These are phyloP conservation scores for Linnemannia schmuckeri DNA, from an alignment of 192 early-diverging fungal genomes.

Conservation along the genomic window DNA sequence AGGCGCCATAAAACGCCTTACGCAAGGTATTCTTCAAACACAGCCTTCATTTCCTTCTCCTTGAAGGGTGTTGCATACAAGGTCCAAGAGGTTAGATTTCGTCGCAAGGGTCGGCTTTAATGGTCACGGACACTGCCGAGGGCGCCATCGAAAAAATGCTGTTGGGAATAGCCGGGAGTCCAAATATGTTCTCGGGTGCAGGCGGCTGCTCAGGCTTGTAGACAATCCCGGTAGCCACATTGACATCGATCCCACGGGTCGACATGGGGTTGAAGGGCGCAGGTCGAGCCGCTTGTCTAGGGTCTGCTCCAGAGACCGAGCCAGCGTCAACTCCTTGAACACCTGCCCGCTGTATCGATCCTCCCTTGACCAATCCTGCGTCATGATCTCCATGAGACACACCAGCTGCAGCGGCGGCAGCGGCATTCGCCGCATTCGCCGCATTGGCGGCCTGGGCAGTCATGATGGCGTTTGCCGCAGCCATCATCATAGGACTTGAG, in stretches of 20 bases:
- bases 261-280: neutral
- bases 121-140: neutral
- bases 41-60: neutral
- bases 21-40: neutral
- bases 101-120: neutral
- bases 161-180: neutral
- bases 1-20: neutral
- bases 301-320: neutral
- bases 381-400: neutral
- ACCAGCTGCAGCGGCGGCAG: neutral
- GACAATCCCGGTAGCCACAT: neutral
- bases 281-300: conserved; percentile 7
- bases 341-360: neutral
- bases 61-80: neutral
- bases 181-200: neutral
- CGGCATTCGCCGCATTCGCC: neutral
- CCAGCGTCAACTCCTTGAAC: neutral
- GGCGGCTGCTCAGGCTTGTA: neutral
- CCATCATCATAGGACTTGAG: conserved; percentile 37
- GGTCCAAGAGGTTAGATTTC: neutral
- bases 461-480: conserved; percentile 29
- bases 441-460: conserved; percentile 16
- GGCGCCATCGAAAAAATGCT: neutral
- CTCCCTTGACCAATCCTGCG: neutral
- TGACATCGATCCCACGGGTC: neutral